These are phyloP conservation scores for Penicillium nucicola DNA, from an alignment of 495 filamentous ascomycete species.

Conservation along the genomic window DNA sequence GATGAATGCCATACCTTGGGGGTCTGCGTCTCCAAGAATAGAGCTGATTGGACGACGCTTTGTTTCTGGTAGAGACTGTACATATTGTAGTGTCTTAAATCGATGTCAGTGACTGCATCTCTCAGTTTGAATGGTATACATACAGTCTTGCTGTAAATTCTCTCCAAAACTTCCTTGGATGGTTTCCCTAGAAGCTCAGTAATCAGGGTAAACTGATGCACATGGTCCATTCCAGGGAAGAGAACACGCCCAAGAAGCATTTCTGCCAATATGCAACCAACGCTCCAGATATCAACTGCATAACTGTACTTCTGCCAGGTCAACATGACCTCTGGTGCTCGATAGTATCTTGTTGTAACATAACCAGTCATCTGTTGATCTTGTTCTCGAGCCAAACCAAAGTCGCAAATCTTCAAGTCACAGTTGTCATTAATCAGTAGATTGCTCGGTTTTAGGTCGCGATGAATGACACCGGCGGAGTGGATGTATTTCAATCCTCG, in stretches of 20 bases:
- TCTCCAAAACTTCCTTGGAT: constrained; percentile 50
- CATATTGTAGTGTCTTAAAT: neutral
- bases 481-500: constrained; percentile 87
- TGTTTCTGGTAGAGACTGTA: neutral
- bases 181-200: constrained; percentile 87
- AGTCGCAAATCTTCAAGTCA: constrained; percentile 94
- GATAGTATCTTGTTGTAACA: constrained; percentile 81
- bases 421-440: constrained; percentile 95
- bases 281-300: constrained; percentile 94
- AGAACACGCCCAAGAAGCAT: constrained; percentile 91
- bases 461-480: constrained; percentile 87
- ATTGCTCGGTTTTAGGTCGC: constrained; percentile 88
- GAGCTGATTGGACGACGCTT: neutral
- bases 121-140: neutral
- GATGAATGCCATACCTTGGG: constrained; percentile 5
- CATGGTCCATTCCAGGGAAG: constrained; percentile 92
- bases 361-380: constrained; percentile 96
- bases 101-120: neutral
- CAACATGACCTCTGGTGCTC: constrained; percentile 94
- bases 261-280: constrained; percentile 91
- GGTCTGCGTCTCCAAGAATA: constrained; percentile 1
- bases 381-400: constrained; percentile 86
- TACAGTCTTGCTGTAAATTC: constrained; percentile 9
- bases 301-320: constrained; percentile 97
- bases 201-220: constrained; percentile 93